Conservation (phyloP, 176 grass and related monocot species). For the Aegilops umbellulata region DNA sequence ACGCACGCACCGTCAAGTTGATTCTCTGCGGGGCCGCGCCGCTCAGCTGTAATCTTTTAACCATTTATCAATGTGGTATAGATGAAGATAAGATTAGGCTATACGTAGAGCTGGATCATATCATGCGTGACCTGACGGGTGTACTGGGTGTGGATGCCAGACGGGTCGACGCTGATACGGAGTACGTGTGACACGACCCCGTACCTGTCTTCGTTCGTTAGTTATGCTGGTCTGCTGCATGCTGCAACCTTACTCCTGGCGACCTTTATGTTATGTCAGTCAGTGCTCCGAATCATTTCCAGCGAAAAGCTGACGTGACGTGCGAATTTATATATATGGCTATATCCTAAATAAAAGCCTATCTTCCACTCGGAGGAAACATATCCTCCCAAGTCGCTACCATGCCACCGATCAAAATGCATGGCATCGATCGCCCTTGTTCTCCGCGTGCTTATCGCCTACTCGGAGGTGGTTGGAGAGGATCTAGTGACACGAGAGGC, state of each 20-base stretch:
- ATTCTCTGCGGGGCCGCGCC: background rate
- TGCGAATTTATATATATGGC: background rate
- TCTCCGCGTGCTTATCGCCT: background rate
- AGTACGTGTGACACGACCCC: background rate
- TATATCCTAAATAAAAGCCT: background rate
- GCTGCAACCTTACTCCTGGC: constrained; percentile 9
- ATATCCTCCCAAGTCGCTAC: background rate
- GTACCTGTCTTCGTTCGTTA: background rate
- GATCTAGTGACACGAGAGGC: constrained; percentile 1
- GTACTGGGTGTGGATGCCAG: background rate
- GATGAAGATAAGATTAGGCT: too few species aligned
- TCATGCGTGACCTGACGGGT: background rate
- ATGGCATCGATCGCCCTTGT: background rate
- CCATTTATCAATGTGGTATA: background rate
- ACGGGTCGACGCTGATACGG: background rate
- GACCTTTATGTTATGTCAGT: background rate
- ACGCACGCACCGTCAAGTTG: background rate
- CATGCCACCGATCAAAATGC: background rate
- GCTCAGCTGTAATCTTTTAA: background rate
- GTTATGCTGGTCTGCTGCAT: background rate
- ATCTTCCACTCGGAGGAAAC: background rate
- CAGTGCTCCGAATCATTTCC: background rate
- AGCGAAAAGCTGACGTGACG: background rate
- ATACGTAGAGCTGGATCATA: background rate
- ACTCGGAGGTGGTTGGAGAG: background rate